These are phyloP conservation scores for Scheffersomyces stipitis DNA, from an alignment of 805 yeast genomes.

Conservation along the genomic window DNA sequence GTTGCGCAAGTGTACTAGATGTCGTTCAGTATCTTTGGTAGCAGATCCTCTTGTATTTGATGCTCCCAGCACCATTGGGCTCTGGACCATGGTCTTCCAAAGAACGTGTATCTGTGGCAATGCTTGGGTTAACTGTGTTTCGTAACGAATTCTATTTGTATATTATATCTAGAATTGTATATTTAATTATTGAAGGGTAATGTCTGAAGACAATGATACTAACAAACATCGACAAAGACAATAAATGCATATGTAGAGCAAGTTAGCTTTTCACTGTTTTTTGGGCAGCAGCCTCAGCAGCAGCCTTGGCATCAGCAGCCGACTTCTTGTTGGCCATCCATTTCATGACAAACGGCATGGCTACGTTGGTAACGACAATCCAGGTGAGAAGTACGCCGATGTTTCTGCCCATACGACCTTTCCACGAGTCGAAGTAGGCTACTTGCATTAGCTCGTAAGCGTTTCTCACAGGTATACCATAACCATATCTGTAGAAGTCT, in stretches of 20 bases:
- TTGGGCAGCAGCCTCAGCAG: slow-evolving; percentile 3
- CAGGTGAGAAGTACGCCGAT: slow-evolving; percentile 32
- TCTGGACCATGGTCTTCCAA: slow-evolving; percentile 67
- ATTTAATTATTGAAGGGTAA: no score
- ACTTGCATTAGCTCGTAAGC: slow-evolving; percentile 31
- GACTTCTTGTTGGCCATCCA: slow-evolving; percentile 15
- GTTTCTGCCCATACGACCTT: slow-evolving; percentile 33
- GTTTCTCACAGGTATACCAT: slow-evolving; percentile 27
- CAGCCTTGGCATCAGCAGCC: slow-evolving; percentile 6
- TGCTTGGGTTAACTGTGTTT: slow-evolving; percentile 54
- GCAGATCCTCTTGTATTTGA: slow-evolving; percentile 41
- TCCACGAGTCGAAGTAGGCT: slow-evolving; percentile 32
- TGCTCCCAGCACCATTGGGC: slow-evolving; percentile 27
- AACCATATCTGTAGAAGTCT: slow-evolving; percentile 26
- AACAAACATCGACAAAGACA: background rate
- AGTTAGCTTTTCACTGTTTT: background rate
- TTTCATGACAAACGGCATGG: slow-evolving; percentile 27
- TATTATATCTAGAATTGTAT: background rate
- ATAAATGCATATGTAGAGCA: slow-evolving; percentile 1
- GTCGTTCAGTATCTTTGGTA: slow-evolving; percentile 42
- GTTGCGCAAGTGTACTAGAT: slow-evolving; percentile 40
- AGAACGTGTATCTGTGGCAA: slow-evolving; percentile 79
- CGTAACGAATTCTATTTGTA: background rate
- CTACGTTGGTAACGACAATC: slow-evolving; percentile 25
- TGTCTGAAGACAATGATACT: no score